phyloP scores from a whole-genome alignment of 495 filamentous ascomycete species.

The Penicillium turbatum region DNA sequence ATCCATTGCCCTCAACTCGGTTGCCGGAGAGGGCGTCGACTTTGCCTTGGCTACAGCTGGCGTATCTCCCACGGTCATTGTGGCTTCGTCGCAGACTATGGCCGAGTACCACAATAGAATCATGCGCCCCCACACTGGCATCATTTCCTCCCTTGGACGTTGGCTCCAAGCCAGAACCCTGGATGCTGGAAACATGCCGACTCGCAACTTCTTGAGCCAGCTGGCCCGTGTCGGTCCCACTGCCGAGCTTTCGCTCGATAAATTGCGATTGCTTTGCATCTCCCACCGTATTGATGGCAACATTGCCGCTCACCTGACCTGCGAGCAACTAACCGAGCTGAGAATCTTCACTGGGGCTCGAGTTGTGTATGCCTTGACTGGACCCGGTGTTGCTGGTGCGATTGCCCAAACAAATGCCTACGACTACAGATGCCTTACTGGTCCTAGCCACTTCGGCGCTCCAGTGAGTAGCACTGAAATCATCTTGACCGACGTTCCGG shows the following conservation, averaged over 20 bases:
- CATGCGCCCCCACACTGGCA: conserved; percentile 45
- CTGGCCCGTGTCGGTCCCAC: conserved; percentile 54
- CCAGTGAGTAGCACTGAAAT: conserved; percentile 79
- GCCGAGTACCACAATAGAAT: conserved; percentile 58
- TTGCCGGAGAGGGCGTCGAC: conserved; percentile 65
- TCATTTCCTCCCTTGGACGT: conserved; percentile 55
- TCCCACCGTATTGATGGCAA: conserved; percentile 37
- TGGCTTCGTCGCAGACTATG: conserved; percentile 72
- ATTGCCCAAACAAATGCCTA: conserved; percentile 78
- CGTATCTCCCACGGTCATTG: conserved; percentile 76
- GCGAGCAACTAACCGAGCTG: conserved; percentile 68
- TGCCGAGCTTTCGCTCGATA: conserved; percentile 62
- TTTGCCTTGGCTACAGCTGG: conserved; percentile 65
- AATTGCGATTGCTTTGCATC: conserved; percentile 56
- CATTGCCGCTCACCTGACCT: conserved; percentile 48
- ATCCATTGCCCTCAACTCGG: conserved; percentile 84
- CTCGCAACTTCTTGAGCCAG: conserved; percentile 39
- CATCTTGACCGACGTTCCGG: conserved; percentile 54
- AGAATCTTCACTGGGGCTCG: conserved; percentile 75
- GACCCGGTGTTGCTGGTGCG: conserved; percentile 77
- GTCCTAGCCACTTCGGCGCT: conserved; percentile 72
- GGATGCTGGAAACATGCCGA: conserved; percentile 62
- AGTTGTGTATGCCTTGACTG: conserved; percentile 80
- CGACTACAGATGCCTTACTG: conserved; percentile 67
- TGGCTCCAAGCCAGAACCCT: conserved; percentile 66